Conservation (phyloP, 805 yeast genomes). For the Ogataea polymorpha region DNA sequence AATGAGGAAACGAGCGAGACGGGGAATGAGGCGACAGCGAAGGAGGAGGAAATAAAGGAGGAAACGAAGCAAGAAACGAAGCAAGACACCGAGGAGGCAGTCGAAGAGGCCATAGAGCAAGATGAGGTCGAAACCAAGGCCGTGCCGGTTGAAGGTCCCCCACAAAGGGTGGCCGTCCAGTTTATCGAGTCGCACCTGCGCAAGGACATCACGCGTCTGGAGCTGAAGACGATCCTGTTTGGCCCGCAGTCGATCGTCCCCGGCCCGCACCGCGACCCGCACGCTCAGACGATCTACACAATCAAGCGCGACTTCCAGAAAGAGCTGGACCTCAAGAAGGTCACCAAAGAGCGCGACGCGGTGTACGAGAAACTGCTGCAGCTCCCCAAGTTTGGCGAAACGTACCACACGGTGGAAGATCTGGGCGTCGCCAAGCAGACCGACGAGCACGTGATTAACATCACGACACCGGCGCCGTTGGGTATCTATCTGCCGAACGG, state of each 20-base stretch:
- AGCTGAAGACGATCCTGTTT: conserved; percentile 44
- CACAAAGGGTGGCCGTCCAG: conserved; percentile 56
- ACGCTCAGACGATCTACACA: conserved; percentile 41
- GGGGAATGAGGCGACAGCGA: background rate
- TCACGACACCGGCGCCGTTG: conserved; percentile 69
- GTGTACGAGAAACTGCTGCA: conserved; percentile 42
- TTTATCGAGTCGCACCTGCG: conserved; percentile 49
- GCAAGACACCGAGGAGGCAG: background rate
- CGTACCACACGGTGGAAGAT: conserved; percentile 38
- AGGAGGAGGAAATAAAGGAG: conserved; percentile 27
- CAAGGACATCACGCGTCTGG: conserved; percentile 28
- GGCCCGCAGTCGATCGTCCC: conserved; percentile 58
- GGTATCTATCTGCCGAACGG: conserved; percentile 73
- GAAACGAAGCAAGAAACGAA: background rate
- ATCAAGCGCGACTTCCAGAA: conserved; percentile 29
- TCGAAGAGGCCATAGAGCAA: no score
- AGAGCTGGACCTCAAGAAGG: conserved; percentile 25
- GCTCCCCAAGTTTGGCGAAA: conserved; percentile 65
- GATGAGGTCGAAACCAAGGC: no score
- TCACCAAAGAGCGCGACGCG: conserved; percentile 23
- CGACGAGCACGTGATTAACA: conserved; percentile 44
- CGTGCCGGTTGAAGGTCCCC: conserved; percentile 55
- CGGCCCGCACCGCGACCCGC: conserved; percentile 50
- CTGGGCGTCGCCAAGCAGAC: conserved; percentile 43
- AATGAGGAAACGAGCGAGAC: background rate